phyloP scores from a whole-genome alignment of 129 eudicot species.

The Apium graveolens region DNA sequence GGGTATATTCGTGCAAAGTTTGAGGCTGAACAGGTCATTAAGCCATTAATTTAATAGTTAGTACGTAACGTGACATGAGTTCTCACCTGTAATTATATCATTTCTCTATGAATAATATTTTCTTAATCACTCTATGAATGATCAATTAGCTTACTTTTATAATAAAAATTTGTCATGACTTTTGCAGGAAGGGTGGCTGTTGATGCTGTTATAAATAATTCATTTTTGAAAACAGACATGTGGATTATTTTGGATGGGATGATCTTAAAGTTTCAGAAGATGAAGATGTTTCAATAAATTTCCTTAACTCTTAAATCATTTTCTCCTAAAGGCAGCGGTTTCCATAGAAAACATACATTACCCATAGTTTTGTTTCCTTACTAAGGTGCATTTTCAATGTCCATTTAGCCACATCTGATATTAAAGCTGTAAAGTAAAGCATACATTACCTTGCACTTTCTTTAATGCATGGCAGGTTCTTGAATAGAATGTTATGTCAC shows the following conservation, averaged over 20 bases:
- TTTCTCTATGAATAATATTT: background rate
- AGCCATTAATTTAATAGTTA: no score
- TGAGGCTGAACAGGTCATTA: no score
- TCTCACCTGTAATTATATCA: background rate
- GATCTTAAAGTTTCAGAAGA: background rate
- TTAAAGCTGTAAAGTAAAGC: conserved; percentile 15
- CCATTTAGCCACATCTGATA: conserved; percentile 2
- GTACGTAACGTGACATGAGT: background rate
- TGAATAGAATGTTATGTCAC: conserved; percentile 13
- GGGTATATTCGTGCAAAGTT: no score
- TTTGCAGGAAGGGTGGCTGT: conserved; percentile 18
- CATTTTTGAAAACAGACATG: background rate
- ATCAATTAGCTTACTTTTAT: background rate
- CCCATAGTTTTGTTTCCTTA: no score
- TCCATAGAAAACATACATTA: no score
- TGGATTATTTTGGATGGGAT: background rate
- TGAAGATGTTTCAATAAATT: background rate
- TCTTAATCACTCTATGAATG: background rate
- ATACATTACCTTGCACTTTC: conserved; percentile 17
- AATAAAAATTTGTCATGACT: background rate
- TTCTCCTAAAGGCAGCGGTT: background rate
- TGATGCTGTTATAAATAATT: background rate
- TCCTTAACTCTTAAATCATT: background rate
- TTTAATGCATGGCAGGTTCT: conserved; percentile 13
- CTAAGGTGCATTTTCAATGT: conserved; percentile 10